Percentiles rank a stretch among this genome's conserved stretches.
These are phyloP conservation scores for Penicillium turbatum DNA, from an alignment of 495 filamentous ascomycete genomes.

Conservation along the genomic window DNA sequence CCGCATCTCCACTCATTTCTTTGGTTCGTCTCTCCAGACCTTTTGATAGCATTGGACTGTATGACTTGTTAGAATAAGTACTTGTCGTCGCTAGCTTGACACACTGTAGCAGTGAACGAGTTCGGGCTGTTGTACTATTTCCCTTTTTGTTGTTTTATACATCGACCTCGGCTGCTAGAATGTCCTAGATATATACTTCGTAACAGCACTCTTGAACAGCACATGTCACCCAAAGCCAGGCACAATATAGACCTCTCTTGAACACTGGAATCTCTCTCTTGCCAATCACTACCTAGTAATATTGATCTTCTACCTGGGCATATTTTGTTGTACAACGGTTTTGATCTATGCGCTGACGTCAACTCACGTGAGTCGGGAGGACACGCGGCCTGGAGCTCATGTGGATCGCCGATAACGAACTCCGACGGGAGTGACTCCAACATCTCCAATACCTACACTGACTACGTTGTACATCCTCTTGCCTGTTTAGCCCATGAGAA, in stretches of 20 bases:
- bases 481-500: neutral
- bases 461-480: neutral
- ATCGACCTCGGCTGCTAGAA: neutral
- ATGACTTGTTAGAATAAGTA: neutral
- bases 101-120: neutral
- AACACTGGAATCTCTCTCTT: neutral
- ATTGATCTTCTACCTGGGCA: neutral
- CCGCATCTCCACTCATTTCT: neutral
- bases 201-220: neutral
- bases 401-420: slow-evolving; percentile 11
- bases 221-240: neutral
- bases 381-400: slow-evolving; percentile 13
- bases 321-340: neutral
- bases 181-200: neutral
- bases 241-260: neutral
- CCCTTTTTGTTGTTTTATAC: neutral
- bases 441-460: slow-evolving; percentile 3
- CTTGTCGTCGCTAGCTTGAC: too few species aligned
- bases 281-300: neutral
- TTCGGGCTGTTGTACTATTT: neutral
- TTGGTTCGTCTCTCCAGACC: neutral
- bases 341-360: slow-evolving; percentile 15
- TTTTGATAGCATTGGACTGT: neutral
- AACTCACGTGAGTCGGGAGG: slow-evolving; percentile 25
- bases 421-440: slow-evolving; percentile 4